Evolutionary conservation across 202 grass and related monocot species (phyloP).

Genomic region (Bolboschoenoplectus hybrid): DNA sequence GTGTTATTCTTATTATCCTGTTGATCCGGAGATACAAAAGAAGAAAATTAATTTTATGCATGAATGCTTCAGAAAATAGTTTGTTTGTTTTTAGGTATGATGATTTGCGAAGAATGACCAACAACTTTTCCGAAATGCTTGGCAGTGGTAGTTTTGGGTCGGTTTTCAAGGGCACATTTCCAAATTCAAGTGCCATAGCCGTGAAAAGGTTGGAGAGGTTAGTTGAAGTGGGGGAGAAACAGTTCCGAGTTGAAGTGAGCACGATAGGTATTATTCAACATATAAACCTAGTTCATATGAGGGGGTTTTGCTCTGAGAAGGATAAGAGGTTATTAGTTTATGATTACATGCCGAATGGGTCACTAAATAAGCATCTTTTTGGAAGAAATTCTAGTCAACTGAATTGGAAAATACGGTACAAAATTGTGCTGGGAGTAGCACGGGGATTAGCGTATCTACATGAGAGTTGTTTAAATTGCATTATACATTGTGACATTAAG

Average conservation of each 20-base stretch:
- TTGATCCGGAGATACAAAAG: neutral
- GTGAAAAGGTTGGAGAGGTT: constrained; percentile 67
- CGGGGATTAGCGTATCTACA: constrained; percentile 67
- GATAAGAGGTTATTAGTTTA: constrained; percentile 61
- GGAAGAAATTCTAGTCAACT: constrained; percentile 5
- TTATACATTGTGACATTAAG: constrained; percentile 90
- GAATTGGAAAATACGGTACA: constrained; percentile 51
- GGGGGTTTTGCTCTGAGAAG: constrained; percentile 61
- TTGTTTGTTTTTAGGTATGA: constrained; percentile 51
- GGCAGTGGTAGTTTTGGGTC: constrained; percentile 67
- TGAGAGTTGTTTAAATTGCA: constrained; percentile 76
- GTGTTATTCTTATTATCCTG: constrained; percentile 37
- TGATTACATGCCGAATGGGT: constrained; percentile 69
- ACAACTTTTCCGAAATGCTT: constrained; percentile 60
- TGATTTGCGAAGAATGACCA: constrained; percentile 51
- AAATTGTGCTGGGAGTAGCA: constrained; percentile 54
- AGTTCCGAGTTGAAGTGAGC: constrained; percentile 65
- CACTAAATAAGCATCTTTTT: constrained; percentile 64
- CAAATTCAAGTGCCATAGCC: constrained; percentile 51
- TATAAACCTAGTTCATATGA: constrained; percentile 66
- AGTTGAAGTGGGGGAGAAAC: constrained; percentile 62
- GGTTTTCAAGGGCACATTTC: constrained; percentile 59
- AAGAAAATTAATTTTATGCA: constrained; percentile 1
- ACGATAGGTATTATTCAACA: constrained; percentile 71
- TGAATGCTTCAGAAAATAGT: constrained; percentile 31